A percentile compares a stretch with the other conserved stretches of the same genome.
phyloP scores from a whole-genome alignment of 2,329 filamentous ascomycete genomes.

The Dothiorella sarmentorum region DNA sequence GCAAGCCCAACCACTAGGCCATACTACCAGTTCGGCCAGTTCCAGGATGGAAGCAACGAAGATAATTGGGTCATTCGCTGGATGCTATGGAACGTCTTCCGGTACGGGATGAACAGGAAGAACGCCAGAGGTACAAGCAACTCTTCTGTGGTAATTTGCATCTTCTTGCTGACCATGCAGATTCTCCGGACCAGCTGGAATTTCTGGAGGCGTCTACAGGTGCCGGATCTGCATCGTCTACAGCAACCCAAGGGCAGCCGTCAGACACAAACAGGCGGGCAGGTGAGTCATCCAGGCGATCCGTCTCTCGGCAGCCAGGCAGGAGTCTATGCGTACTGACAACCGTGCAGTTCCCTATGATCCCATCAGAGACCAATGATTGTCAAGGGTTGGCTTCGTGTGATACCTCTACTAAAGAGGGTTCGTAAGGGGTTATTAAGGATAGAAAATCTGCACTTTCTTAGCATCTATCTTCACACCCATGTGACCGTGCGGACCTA shows the following conservation, averaged over 20 bases:
- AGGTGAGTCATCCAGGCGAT: not conserved
- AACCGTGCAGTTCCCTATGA: not conserved
- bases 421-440: too few relatives aligned
- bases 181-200: not conserved
- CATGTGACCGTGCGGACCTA: too few relatives aligned
- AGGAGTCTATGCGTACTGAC: not conserved
- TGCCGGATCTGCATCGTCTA: not conserved
- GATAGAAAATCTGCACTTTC: too few relatives aligned
- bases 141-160: not conserved
- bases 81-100: conserved; percentile 51
- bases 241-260: too few relatives aligned
- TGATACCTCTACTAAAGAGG: not conserved
- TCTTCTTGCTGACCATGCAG: not conserved
- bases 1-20: conserved; percentile 38
- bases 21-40: conserved; percentile 43
- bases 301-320: not conserved
- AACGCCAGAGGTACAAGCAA: not conserved
- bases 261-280: not conserved
- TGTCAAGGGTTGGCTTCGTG: not conserved
- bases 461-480: too few relatives aligned
- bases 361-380: not conserved
- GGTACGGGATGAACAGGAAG: conserved; percentile 29
- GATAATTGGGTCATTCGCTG: conserved; percentile 51
- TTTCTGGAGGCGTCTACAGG: not conserved
- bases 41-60: conserved; percentile 39